Base-by-base conservation (phyloP, 176 grass and related monocot species). In the Rhynchospora pubera region DNA sequence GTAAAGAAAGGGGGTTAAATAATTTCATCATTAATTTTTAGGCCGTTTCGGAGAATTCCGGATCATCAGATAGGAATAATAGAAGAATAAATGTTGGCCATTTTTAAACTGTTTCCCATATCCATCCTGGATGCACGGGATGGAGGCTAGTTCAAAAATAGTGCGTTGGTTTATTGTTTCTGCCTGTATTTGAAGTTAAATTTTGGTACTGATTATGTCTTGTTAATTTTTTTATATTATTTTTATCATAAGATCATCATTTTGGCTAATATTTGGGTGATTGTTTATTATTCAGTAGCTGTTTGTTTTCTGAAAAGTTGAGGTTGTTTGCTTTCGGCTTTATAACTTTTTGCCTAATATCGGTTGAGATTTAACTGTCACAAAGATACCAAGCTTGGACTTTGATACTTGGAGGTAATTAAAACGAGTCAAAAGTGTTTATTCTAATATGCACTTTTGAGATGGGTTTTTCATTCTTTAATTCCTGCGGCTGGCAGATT, bases 51-150 rank as follows among this genome's bases (percentile, higher is more conserved):
- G 62, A 53, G 56, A 18, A 80, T 5, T 45, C 34, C 77, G 5
- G 23, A 64, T 82, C 62, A 50, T 82, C 43, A 64, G 44, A 64
- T 82, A 82, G 79, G 79, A 82, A 65, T 82, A 82, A 82, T 82
- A 82, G 79, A 64, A 64, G 3, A 82, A 82, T 82, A 82, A 82
- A 51, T 43, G 30, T 80, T 63, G 59, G 78, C 55, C 57, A 23
- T 80, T 62, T n/a, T 77, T 79, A 61, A 58, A 79, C n/a, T 24
- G 60, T 77, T 77, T 77, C 44, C 43, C 21, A 39, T 66, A 64
- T 82, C 62, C 60, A 30, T 46, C 43, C 52, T 26, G 21, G 21
- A 11, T 9, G 44, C 55, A 21, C 43, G 77, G 30, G 58, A 82
- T 62, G 21, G 72, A 76, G 50, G 72, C 51, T 76, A 30, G 50